These are phyloP conservation scores for California macrophylla DNA, from an alignment of 441 rosid genomes.

Conservation along the genomic window DNA sequence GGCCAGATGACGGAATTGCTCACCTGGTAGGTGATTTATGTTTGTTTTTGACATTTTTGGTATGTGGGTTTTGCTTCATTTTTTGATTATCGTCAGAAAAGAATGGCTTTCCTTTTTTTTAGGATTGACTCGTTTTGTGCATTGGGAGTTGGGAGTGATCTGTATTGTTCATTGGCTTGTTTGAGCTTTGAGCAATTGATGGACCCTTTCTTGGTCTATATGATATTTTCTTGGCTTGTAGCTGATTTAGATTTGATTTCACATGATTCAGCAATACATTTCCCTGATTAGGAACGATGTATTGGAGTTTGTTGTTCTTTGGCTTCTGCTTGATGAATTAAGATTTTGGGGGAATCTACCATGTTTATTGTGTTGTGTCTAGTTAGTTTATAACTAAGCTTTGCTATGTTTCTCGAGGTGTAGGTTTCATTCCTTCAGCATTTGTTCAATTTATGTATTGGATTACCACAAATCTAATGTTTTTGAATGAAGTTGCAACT, in stretches of 20 bases:
- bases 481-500: neutral
- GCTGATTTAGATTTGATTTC: neutral
- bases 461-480: neutral
- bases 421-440: neutral
- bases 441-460: neutral
- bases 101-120: neutral
- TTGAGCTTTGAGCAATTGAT: neutral
- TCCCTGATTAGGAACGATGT: neutral
- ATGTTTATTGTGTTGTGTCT: neutral
- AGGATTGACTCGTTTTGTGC: neutral
- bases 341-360: neutral
- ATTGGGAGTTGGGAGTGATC: neutral
- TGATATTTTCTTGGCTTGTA: neutral
- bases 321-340: neutral
- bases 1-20: constrained; percentile 79
- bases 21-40: constrained; percentile 38
- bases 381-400: neutral
- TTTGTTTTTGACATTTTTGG: neutral
- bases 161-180: neutral
- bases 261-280: neutral
- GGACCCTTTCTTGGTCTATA: neutral
- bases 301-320: neutral
- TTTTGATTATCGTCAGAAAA: neutral
- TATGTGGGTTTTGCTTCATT: neutral
- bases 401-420: neutral